These are phyloP conservation scores for Hygrophorus pudorinus DNA, from an alignment of 768 basidiomycete genomes.

Conservation along the genomic window DNA sequence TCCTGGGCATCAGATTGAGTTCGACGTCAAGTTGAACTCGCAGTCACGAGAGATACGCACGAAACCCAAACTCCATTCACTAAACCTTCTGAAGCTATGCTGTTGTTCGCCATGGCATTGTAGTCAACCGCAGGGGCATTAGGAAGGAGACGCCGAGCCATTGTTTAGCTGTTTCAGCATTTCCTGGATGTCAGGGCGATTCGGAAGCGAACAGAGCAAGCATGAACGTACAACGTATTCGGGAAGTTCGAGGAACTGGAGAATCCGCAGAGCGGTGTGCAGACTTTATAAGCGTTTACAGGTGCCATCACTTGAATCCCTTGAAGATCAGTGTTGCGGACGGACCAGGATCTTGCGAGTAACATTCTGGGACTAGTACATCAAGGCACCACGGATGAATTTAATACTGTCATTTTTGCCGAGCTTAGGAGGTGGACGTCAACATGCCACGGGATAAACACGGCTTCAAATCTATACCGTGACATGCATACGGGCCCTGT, in stretches of 20 bases:
- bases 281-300: not conserved
- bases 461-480: too few species aligned
- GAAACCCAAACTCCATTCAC: conserved; percentile 1
- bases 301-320: too few species aligned
- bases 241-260: not conserved
- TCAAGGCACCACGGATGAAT: too few species aligned
- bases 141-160: not conserved
- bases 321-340: too few species aligned
- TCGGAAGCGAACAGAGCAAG: not conserved
- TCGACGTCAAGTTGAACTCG: not conserved
- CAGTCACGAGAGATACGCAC: conserved; percentile 1
- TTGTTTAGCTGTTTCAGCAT: not conserved
- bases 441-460: too few species aligned
- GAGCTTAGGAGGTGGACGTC: too few species aligned
- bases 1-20: not conserved
- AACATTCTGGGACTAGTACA: too few species aligned
- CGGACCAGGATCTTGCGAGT: too few species aligned
- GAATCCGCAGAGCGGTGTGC: not conserved
- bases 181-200: not conserved
- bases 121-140: not conserved
- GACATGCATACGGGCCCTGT: too few species aligned
- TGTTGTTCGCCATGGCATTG: not conserved
- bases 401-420: too few species aligned
- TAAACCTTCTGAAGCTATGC: not conserved
- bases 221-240: not conserved